Base-by-base conservation (phyloP, 805 yeast genomes). In the Metschnikowia lachancei region DNA sequence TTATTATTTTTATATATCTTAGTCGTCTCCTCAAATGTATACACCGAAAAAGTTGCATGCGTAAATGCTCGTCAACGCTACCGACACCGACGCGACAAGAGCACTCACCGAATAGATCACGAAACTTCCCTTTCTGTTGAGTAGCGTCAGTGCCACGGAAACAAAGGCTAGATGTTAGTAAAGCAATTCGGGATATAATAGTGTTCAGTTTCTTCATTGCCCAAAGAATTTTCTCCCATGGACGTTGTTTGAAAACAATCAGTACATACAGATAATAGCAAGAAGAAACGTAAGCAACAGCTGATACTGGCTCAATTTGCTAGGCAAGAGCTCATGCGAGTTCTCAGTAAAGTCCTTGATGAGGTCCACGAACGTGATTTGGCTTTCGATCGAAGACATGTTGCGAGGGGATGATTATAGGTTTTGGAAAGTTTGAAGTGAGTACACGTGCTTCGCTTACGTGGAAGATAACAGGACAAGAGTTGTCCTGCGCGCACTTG, bases 21-120 rank as follows among this genome's bases (percentile, higher is more conserved):
- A 31, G 8, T 26, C 6, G 28, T 37, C 37, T 34, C 40, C 33
- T 50, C 57, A 72, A 44, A 71, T 66, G 51, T 72, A 71, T 2
- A 72, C 77, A 17, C 77, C 77, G 36, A 72, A 70, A 51, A 57
- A 68, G 57, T 72, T 72, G 46, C 74, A 62, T 11, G 67, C 59
- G 52, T 64, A 62, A n/a, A 71, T 54, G 2, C 70, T 54, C 9
- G 70, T 65, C 43, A 66, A 60, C 1, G 73, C 76, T 42, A 72
- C 60, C 16, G 75, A 58, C 12, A 64, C 37, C 13, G 74, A 66
- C 9, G 75, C 74, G 45, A 69, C 53, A 16, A 61, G 34, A 6
- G 72, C 65, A 47, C 64, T 60, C 39, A 57, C 36, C 28, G 68
- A 47, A 54, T 59, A 72, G 34, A 43, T 47, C 41, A 39, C 39